Evolutionary conservation across 768 basidiomycete genomes (phyloP).

Genomic region (Nidularia pulvinata): DNA sequence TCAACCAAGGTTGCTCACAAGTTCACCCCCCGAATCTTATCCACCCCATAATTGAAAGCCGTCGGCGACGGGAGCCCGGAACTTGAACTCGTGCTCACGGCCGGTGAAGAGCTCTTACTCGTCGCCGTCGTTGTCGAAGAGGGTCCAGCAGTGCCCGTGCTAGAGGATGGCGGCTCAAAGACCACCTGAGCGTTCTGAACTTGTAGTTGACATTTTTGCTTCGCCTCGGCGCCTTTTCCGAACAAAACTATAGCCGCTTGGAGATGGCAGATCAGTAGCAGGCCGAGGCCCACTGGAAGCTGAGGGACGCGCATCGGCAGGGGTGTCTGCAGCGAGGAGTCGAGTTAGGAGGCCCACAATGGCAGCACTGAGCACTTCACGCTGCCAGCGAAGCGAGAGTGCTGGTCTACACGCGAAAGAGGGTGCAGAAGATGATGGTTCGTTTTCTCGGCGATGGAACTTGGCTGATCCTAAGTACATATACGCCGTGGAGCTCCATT

Average conservation of each 20-base stretch:
- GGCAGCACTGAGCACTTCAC: too few species aligned
- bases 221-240: not conserved
- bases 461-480: not conserved
- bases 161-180: conserved; percentile 8
- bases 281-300: not conserved
- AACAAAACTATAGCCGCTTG: not conserved
- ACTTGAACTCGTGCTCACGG: not conserved
- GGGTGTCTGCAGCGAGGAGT: not conserved
- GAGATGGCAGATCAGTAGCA: not conserved
- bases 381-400: too few species aligned
- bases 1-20: conserved; percentile 38
- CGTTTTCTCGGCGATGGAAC: too few species aligned
- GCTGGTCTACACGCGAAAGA: too few species aligned
- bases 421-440: too few species aligned
- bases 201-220: conserved; percentile 17
- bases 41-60: conserved; percentile 4
- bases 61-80: not conserved
- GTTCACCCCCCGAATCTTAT: conserved; percentile 55
- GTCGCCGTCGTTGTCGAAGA: conserved; percentile 3
- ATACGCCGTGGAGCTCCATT: not conserved
- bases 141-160: not conserved
- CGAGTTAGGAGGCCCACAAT: not conserved
- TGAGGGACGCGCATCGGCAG: not conserved
- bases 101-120: conserved; percentile 2
- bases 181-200: conserved; percentile 10